A percentile compares a stretch with the other conserved stretches of the same genome.
phyloP scores from a whole-genome alignment of 192 early-diverging fungal genomes.

The Gigaspora rosea region DNA sequence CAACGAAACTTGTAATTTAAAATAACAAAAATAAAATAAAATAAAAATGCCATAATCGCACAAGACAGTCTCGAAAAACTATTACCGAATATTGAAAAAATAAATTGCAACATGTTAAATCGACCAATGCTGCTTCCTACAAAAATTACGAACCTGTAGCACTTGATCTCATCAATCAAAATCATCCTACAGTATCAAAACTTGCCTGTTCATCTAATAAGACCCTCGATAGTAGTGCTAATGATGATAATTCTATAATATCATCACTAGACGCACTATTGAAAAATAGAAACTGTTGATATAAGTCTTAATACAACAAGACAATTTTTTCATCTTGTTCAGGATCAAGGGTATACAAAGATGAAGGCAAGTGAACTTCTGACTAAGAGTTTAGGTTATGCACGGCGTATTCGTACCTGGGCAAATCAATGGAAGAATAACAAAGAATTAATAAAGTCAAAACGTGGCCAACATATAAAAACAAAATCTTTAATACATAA shows the following conservation, averaged over 20 bases:
- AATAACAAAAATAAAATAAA: neutral
- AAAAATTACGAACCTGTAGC: no score
- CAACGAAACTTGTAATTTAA: neutral
- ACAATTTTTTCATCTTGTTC: neutral
- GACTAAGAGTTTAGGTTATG: neutral
- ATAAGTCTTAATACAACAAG: neutral
- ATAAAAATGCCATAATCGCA: neutral
- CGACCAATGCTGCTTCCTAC: no score
- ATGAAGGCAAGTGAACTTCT: neutral
- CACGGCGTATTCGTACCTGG: neutral
- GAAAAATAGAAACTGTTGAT: neutral
- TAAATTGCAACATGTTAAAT: no score
- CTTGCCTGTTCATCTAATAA: no score
- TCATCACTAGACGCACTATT: no score
- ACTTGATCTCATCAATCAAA: no score
- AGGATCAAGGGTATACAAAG: constrained; percentile 7
- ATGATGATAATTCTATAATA: no score
- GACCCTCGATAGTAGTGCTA: no score
- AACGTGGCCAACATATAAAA: neutral
- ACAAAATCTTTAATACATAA: neutral
- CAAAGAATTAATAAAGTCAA: neutral
- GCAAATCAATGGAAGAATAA: neutral
- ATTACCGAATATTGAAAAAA: neutral
- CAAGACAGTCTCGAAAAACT: neutral
- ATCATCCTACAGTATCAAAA: no score